Conservation (phyloP, 306 rosid genomes). For the Corylus americana region DNA sequence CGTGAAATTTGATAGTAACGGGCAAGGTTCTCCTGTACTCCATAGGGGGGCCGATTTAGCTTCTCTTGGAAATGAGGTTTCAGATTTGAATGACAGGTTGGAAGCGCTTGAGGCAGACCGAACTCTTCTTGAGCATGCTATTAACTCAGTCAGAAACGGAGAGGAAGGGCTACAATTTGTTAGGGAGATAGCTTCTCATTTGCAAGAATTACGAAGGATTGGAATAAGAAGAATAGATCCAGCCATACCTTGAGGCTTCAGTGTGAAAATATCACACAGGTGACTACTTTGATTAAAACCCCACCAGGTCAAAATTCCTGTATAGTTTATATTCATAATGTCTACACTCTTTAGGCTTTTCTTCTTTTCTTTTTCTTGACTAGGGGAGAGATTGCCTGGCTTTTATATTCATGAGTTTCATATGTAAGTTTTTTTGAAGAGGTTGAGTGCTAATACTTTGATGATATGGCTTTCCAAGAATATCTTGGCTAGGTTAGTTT, state of each 20-base stretch:
- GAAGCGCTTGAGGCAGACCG: conserved; percentile 65
- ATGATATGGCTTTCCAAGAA: background rate
- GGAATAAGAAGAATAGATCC: conserved; percentile 45
- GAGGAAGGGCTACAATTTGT: conserved; percentile 68
- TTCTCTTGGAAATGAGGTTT: conserved; percentile 38
- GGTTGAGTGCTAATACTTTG: background rate
- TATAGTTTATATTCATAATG: background rate
- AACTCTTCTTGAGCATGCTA: conserved; percentile 59
- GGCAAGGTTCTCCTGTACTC: conserved; percentile 25
- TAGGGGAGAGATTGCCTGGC: background rate
- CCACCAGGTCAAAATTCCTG: conserved; percentile 3
- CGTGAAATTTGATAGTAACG: conserved; percentile 30
- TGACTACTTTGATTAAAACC: conserved; percentile 32
- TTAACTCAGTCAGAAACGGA: conserved; percentile 54
- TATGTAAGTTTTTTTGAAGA: background rate
- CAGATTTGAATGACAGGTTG: conserved; percentile 54
- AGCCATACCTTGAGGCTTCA: conserved; percentile 38
- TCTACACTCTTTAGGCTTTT: conserved; percentile 1
- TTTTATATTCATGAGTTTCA: background rate
- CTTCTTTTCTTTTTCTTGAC: background rate
- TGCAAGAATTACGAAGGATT: conserved; percentile 60
- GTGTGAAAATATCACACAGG: conserved; percentile 33
- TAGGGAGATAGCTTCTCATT: conserved; percentile 68
- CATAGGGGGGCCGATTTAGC: conserved; percentile 33
- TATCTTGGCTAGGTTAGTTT: background rate